These are phyloP conservation scores for Kurtzmaniella quercitrusa DNA, from an alignment of 1,139 yeast species.

Conservation along the genomic window DNA sequence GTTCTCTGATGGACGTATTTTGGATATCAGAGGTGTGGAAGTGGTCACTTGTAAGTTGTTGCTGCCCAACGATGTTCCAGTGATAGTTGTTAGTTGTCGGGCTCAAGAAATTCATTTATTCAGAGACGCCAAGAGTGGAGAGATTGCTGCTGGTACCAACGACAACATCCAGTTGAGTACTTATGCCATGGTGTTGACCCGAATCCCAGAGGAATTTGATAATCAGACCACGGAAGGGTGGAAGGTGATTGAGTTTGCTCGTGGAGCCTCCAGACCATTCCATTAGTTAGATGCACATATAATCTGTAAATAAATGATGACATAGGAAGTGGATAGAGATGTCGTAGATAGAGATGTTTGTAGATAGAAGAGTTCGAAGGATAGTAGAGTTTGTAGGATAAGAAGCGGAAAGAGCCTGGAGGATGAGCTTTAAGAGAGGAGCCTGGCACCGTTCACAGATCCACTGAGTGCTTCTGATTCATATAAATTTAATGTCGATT, in stretches of 20 bases:
- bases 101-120: constrained; percentile 94
- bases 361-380: too few species aligned
- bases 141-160: constrained; percentile 93
- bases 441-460: too few species aligned
- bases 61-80: constrained; percentile 92
- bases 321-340: not conserved
- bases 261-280: constrained; percentile 90
- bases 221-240: constrained; percentile 94
- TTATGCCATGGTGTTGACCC: constrained; percentile 93
- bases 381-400: too few species aligned
- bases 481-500: too few species aligned
- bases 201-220: constrained; percentile 88
- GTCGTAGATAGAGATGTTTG: too few species aligned
- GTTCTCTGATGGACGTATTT: constrained; percentile 84
- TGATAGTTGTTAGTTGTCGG: constrained; percentile 88
- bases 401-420: too few species aligned
- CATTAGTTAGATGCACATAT: constrained; percentile 36
- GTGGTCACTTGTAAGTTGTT: constrained; percentile 83
- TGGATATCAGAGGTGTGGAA: constrained; percentile 95
- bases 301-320: constrained; percentile 1
- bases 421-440: too few species aligned
- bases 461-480: too few species aligned
- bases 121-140: constrained; percentile 87
- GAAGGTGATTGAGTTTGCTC: constrained; percentile 92
- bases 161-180: constrained; percentile 90